Conservation (phyloP, 352 stramenopile species). For the Pythium periplocum region DNA sequence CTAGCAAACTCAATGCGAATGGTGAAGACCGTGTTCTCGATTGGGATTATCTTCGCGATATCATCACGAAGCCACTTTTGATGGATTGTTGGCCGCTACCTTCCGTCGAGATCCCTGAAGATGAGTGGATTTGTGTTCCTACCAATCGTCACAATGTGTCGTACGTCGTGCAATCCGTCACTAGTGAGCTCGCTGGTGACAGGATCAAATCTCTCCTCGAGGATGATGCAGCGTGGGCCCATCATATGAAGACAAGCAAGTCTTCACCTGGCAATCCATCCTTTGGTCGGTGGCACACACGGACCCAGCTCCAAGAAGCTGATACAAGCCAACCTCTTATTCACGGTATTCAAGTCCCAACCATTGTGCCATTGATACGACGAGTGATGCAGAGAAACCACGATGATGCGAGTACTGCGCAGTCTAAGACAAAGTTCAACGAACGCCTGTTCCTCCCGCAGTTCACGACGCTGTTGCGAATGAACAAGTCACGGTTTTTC, state of each 20-base stretch:
- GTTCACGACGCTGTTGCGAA: constrained; percentile 52
- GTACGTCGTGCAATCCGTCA: constrained; percentile 53
- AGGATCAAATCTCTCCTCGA: constrained; percentile 20
- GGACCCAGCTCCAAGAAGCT: constrained; percentile 51
- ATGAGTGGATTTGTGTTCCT: constrained; percentile 76
- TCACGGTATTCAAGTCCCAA: constrained; percentile 62
- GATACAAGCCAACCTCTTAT: constrained; percentile 56
- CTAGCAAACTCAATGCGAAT: constrained; percentile 18
- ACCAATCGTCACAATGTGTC: constrained; percentile 62
- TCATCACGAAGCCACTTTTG: constrained; percentile 58
- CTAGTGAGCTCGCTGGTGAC: constrained; percentile 20
- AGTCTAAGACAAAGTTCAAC: constrained; percentile 64
- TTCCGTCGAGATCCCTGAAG: constrained; percentile 5
- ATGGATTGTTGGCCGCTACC: constrained; percentile 66
- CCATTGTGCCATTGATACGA: constrained; percentile 78
- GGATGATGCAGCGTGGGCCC: constrained; percentile 37
- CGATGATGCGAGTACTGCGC: constrained; percentile 48
- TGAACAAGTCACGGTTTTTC: constrained; percentile 72
- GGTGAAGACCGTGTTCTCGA: constrained; percentile 27
- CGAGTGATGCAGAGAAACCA: constrained; percentile 77
- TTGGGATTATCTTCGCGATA: constrained; percentile 60
- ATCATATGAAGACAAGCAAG: constrained; percentile 59
- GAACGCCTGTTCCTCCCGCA: constrained; percentile 70
- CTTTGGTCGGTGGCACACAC: constrained; percentile 70
- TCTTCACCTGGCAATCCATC: constrained; percentile 67